Evolutionary conservation across 768 basidiomycete species (phyloP).

Genomic region (Kwoniella dejecticola): DNA sequence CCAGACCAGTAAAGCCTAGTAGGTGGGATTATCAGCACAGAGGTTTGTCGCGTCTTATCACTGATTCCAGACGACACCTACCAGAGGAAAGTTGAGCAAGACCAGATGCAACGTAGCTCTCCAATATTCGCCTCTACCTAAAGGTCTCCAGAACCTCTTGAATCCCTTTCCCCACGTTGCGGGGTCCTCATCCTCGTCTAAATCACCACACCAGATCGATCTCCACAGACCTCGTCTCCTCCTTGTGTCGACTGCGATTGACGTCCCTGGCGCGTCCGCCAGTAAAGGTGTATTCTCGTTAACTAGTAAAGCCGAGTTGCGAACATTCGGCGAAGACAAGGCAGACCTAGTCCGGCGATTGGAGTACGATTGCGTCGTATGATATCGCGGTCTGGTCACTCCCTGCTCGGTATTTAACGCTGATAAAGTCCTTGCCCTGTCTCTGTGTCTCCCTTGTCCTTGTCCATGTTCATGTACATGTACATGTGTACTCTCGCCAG

Average conservation of each 20-base stretch:
- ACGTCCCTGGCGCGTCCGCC: neutral
- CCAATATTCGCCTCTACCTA: slow-evolving; percentile 44
- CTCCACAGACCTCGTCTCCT: slow-evolving; percentile 28
- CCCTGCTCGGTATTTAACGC: slow-evolving; percentile 8
- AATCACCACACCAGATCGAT: slow-evolving; percentile 42
- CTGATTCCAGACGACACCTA: slow-evolving; percentile 42
- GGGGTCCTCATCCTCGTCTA: slow-evolving; percentile 30
- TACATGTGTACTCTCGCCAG: neutral
- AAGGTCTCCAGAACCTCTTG: slow-evolving; percentile 43
- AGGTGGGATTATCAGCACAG: neutral
- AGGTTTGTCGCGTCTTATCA: neutral
- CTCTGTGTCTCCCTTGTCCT: neutral
- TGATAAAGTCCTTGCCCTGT: slow-evolving; percentile 33
- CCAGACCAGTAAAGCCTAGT: slow-evolving; percentile 52
- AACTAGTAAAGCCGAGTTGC: neutral
- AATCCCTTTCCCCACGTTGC: slow-evolving; percentile 32
- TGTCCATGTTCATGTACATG: slow-evolving; percentile 1
- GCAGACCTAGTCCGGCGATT: slow-evolving; percentile 14
- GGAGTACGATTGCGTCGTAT: slow-evolving; percentile 4
- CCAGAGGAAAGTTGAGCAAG: slow-evolving; percentile 53
- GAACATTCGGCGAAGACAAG: slow-evolving; percentile 10
- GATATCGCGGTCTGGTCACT: slow-evolving; percentile 12
- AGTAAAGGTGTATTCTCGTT: slow-evolving; percentile 38
- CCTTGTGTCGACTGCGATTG: neutral
- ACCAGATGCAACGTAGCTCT: slow-evolving; percentile 46